Evolutionary conservation across 139 green algal species (phyloP), one percentile per base, ranked within the genome.

Genomic region (Chlorella sp.): DNA sequence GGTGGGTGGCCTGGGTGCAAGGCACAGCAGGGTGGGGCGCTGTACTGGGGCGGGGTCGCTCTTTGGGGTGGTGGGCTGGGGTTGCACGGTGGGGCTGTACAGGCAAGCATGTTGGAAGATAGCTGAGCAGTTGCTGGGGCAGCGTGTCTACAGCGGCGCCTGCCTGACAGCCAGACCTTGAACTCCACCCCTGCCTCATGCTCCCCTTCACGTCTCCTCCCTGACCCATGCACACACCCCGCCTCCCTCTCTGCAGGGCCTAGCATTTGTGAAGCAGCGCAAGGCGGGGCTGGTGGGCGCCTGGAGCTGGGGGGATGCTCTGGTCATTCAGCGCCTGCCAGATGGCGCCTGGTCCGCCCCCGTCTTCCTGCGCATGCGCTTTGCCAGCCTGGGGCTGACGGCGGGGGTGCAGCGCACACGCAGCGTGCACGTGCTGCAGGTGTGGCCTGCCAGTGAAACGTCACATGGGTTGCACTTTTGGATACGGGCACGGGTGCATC

Each of bases 261-360:
- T 92, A 4, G 86, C 66, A 40, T 92, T 91, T 71, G 42, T 92
- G 76, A 37, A 26, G 76, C 78, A 88, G 40, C 86, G 34, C 40
- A 90, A 90, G 78, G 86, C 86, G 30, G 90, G 90, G 4, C 24
- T 85, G 80, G 19, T 91, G 37, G 76, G 37, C 32, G 83, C 48
- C 5, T 64, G n/a, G 37, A 75, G 39, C 34, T 91, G 76, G 85
- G 90, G 90, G n/a, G 21, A 34, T 48, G 90, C 86, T 37, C 73
- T 91, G 82, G 39, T 92, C 3, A 79, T 92, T 37, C 40, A 64
- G 40, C 86, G 66, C 37, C 79, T 92, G 69, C 37, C 75, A 15
- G 57, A 61, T 42, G 90, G 90, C 24, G 9, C 42, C 21, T 92
- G 90, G 90, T 91, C 85, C 4, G 77, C 90, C 1, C 90, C 90